Conservation (phyloP, 345 rosid genomes). For the Geranium rotundifolium region DNA sequence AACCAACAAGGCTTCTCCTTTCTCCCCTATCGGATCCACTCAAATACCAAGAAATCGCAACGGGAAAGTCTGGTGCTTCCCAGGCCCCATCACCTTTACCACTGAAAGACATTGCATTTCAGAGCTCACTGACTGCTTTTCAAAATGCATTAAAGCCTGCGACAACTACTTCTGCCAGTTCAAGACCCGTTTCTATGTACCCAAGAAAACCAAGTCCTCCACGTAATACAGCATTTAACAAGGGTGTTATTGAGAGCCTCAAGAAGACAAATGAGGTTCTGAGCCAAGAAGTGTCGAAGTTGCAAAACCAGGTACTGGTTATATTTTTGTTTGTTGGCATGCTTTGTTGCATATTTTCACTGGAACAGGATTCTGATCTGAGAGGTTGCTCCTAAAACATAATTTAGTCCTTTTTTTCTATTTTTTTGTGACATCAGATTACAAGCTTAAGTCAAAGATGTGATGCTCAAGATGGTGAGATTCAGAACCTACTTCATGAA, state of each 20-base stretch:
- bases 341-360: conserved; percentile 7
- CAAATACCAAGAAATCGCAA: conserved; percentile 55
- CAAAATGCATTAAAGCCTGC: conserved; percentile 54
- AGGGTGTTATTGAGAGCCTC: conserved; percentile 63
- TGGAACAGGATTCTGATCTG: background rate
- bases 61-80: conserved; percentile 53
- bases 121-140: conserved; percentile 55
- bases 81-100: conserved; percentile 59
- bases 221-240: conserved; percentile 56
- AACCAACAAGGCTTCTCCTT: conserved; percentile 46
- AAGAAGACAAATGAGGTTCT: conserved; percentile 71
- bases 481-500: conserved; percentile 40
- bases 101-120: conserved; percentile 65
- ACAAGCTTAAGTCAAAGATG: conserved; percentile 49
- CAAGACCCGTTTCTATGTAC: conserved; percentile 55
- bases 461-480: conserved; percentile 55
- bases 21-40: conserved; percentile 71
- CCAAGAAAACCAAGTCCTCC: conserved; percentile 64
- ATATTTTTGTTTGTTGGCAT: background rate
- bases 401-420: background rate
- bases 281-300: conserved; percentile 63
- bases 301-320: conserved; percentile 54
- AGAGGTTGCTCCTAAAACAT: background rate
- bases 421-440: conserved; percentile 26
- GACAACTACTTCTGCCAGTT: conserved; percentile 17